phyloP scores from a whole-genome alignment of 257 asterid species.

The Solanum peruvianum region DNA sequence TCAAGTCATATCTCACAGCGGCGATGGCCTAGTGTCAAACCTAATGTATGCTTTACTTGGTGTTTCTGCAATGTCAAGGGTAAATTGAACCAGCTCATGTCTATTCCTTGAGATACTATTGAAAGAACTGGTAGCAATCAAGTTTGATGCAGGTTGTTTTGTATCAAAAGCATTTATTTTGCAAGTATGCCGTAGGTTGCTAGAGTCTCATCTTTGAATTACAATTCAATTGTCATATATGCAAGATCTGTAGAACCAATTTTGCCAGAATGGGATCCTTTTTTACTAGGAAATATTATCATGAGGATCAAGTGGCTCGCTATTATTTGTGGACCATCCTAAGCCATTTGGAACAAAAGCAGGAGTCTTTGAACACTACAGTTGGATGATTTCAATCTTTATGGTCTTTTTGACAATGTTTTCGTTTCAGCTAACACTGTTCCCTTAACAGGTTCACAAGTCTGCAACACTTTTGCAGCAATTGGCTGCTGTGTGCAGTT shows the following conservation, averaged over 20 bases:
- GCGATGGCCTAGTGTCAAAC: constrained; percentile 76
- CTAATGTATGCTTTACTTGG: constrained; percentile 87
- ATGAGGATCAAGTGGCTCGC: background rate
- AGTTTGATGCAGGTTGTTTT: background rate
- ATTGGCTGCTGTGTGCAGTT: constrained; percentile 67
- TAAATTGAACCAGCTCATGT: constrained; percentile 26
- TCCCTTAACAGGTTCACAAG: constrained; percentile 61
- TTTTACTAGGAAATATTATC: background rate
- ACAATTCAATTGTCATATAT: background rate
- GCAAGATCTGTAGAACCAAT: background rate
- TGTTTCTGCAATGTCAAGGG: constrained; percentile 93
- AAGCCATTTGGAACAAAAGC: background rate
- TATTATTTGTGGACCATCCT: background rate
- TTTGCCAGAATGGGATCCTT: background rate
- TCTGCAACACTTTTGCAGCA: constrained; percentile 62
- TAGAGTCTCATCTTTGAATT: background rate
- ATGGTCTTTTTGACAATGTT: background rate
- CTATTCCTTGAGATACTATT: background rate
- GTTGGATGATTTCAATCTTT: background rate
- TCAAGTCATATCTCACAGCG: constrained; percentile 54
- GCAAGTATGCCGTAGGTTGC: background rate
- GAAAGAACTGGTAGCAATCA: background rate
- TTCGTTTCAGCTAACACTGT: background rate
- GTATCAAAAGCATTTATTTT: background rate
- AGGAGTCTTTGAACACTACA: background rate